These are phyloP conservation scores for Mortierella sp. DNA, from an alignment of 371 early-diverging fungal species.

Conservation along the genomic window DNA sequence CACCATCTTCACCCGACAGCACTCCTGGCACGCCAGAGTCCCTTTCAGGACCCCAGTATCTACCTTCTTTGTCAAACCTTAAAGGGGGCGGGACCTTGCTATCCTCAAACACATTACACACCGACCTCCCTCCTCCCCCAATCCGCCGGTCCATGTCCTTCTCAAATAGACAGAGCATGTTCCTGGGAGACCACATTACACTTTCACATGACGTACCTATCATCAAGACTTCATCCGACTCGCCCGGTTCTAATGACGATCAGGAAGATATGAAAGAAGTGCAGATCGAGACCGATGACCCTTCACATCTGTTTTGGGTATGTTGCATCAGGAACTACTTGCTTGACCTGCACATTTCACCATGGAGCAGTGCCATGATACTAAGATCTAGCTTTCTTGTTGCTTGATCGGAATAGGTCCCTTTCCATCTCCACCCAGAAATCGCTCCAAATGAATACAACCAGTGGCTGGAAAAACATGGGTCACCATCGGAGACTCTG, in stretches of 20 bases:
- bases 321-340: background rate
- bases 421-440: constrained; percentile 54
- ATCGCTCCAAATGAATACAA: constrained; percentile 54
- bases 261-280: constrained; percentile 51
- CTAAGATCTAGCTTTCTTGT: background rate
- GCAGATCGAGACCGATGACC: constrained; percentile 45
- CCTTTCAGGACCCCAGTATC: background rate
- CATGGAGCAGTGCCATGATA: too few relatives aligned
- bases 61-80: background rate
- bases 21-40: constrained; percentile 12
- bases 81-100: background rate
- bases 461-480: constrained; percentile 43
- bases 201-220: constrained; percentile 20
- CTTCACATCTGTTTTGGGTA: constrained; percentile 50
- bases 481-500: constrained; percentile 20
- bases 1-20: constrained; percentile 17
- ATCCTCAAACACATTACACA: background rate
- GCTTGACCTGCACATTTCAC: background rate
- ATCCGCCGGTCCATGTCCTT: constrained; percentile 20
- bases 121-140: constrained; percentile 6
- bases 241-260: constrained; percentile 28
- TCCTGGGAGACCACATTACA: constrained; percentile 29
- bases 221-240: constrained; percentile 26
- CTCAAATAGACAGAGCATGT: constrained; percentile 42
- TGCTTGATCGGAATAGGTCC: constrained; percentile 24